phyloP scores from a whole-genome alignment of 73 alveolate genomes.

The Uronychia setigera region DNA sequence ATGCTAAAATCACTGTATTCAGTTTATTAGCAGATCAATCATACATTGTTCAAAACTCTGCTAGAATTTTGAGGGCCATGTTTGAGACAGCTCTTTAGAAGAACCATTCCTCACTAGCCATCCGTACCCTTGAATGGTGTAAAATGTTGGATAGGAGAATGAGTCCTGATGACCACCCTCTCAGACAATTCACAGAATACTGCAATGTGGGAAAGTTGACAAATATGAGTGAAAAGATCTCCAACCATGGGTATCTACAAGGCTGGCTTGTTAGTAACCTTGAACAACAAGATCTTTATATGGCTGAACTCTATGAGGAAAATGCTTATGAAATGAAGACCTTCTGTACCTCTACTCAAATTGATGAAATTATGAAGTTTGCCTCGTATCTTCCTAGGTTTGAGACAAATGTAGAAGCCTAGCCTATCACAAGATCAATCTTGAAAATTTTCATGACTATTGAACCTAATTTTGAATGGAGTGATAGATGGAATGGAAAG shows the following conservation, averaged over 20 bases:
- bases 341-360: conserved; percentile 28
- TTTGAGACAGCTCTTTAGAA: conserved; percentile 94
- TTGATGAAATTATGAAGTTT: conserved; percentile 79
- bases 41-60: conserved; percentile 92
- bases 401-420: conserved; percentile 82
- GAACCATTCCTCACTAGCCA: conserved; percentile 85
- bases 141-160: conserved; percentile 91
- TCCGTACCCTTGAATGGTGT: conserved; percentile 81
- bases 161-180: conserved; percentile 84
- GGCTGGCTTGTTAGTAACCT: conserved; percentile 77
- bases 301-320: conserved; percentile 73
- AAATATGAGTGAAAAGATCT: conserved; percentile 63
- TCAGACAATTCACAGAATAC: conserved; percentile 86
- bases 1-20: conserved; percentile 73
- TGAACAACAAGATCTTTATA: conserved; percentile 65
- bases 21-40: conserved; percentile 92
- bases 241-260: conserved; percentile 80
- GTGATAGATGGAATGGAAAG: conserved; percentile 94
- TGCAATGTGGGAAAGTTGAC: conserved; percentile 80
- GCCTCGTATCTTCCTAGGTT: conserved; percentile 91
- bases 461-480: conserved; percentile 71
- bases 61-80: conserved; percentile 97
- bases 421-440: conserved; percentile 98
- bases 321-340: conserved; percentile 54
- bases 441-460: conserved; percentile 62